A percentile compares a stretch with the other conserved stretches of the same genome.
phyloP scores from a whole-genome alignment of 306 rosid genomes.

The Lathyrus aphaca region DNA sequence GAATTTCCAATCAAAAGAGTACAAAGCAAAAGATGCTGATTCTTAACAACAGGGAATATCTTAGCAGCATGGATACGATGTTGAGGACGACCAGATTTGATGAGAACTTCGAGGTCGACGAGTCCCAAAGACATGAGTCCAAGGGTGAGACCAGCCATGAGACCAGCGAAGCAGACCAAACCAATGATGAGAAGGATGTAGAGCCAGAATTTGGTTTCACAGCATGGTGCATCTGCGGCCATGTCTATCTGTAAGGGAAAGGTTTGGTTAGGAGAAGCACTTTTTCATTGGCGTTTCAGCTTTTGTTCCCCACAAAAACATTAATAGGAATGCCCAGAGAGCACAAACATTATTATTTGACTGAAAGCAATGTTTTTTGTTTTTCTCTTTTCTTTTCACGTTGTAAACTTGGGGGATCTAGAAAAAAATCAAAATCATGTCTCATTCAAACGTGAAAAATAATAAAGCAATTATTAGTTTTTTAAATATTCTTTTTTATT shows the following conservation, averaged over 20 bases:
- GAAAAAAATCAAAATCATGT: too few species aligned
- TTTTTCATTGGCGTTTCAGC: not conserved
- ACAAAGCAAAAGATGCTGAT: constrained; percentile 94
- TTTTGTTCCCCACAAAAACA: not conserved
- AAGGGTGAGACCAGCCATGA: constrained; percentile 96
- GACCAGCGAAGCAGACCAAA: constrained; percentile 80
- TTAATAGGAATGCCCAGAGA: not conserved
- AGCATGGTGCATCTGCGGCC: constrained; percentile 68
- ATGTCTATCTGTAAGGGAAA: constrained; percentile 33
- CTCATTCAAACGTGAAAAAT: too few species aligned
- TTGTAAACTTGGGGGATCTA: too few species aligned
- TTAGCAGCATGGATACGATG: constrained; percentile 95
- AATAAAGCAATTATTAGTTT: too few species aligned
- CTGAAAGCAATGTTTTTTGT: not conserved
- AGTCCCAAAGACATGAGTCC: constrained; percentile 98
- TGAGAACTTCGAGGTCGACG: constrained; percentile 97
- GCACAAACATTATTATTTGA: not conserved
- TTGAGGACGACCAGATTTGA: constrained; percentile 93
- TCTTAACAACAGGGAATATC: constrained; percentile 93
- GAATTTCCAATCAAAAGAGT: constrained; percentile 95
- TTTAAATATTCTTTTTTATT: too few species aligned
- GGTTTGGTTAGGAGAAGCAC: not conserved
- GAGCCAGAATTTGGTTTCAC: constrained; percentile 61
- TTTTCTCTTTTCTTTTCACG: not conserved
- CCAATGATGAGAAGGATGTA: constrained; percentile 60